phyloP scores from a whole-genome alignment of 371 early-diverging fungal species.

The Sporodiniella umbellata region DNA sequence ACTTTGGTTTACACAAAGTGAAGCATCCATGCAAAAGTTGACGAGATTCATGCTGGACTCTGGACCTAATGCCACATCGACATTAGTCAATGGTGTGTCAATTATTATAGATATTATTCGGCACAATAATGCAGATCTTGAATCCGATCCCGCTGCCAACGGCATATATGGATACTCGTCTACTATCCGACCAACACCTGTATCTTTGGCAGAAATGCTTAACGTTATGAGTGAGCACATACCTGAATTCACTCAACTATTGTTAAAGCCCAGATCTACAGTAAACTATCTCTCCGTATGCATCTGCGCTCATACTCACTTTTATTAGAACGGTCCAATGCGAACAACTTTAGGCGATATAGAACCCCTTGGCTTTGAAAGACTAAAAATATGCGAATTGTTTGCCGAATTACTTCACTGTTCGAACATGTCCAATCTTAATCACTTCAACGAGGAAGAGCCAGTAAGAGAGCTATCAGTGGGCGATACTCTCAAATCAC shows the following conservation, averaged over 20 bases:
- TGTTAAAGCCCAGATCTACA: conserved; percentile 56
- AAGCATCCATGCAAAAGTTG: conserved; percentile 63
- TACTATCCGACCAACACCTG: conserved; percentile 11
- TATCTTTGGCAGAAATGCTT: conserved; percentile 77
- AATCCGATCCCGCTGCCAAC: conserved; percentile 24
- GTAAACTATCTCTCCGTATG: conserved; percentile 21
- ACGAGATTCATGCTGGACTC: conserved; percentile 85
- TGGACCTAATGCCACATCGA: conserved; percentile 70
- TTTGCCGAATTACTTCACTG: conserved; percentile 92
- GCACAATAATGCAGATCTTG: conserved; percentile 68
- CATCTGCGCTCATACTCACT: not conserved
- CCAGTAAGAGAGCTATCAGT: conserved; percentile 13
- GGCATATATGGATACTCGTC: conserved; percentile 25
- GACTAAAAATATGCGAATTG: conserved; percentile 90
- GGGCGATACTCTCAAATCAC: conserved; percentile 66
- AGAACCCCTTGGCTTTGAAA: conserved; percentile 85
- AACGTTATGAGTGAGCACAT: conserved; percentile 70
- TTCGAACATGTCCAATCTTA: conserved; percentile 74
- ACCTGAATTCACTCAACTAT: conserved; percentile 59
- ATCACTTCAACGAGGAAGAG: conserved; percentile 22
- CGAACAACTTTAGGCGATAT: conserved; percentile 66
- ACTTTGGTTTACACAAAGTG: conserved; percentile 32
- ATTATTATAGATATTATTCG: conserved; percentile 96
- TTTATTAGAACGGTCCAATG: conserved; percentile 40
- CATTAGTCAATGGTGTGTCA: conserved; percentile 84